Evolutionary conservation across 805 yeast species (phyloP).

Genomic region (Yarrowia osloensis): DNA sequence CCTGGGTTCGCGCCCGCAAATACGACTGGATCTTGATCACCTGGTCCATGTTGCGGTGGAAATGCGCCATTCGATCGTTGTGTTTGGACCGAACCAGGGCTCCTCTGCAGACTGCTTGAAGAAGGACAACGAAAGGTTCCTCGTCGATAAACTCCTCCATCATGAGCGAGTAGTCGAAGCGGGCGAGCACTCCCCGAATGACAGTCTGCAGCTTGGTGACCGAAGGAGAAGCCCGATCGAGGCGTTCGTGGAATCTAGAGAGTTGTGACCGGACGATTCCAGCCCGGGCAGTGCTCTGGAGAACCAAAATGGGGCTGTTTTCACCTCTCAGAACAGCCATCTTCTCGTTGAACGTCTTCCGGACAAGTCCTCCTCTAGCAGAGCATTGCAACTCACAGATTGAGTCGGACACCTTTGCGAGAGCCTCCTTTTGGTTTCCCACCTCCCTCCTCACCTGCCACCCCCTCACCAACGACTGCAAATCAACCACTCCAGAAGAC

Average conservation of each 20-base stretch:
- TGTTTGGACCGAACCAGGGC: slow-evolving; percentile 38
- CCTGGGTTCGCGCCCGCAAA: slow-evolving; percentile 66
- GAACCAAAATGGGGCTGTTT: background rate
- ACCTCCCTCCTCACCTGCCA: slow-evolving; percentile 34
- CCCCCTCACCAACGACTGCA: slow-evolving; percentile 65
- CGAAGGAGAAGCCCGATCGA: slow-evolving; percentile 35
- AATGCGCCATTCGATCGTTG: slow-evolving; percentile 48
- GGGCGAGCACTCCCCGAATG: slow-evolving; percentile 44
- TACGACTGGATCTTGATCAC: slow-evolving; percentile 74
- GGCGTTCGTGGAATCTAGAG: slow-evolving; percentile 33
- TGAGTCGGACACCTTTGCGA: background rate
- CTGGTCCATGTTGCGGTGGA: slow-evolving; percentile 55
- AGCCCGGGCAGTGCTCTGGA: slow-evolving; percentile 18
- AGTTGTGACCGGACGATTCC: slow-evolving; percentile 23
- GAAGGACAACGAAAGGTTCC: slow-evolving; percentile 36
- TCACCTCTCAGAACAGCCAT: background rate
- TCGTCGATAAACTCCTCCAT: slow-evolving; percentile 44
- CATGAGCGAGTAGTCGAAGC: slow-evolving; percentile 42
- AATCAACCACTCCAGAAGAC: slow-evolving; percentile 40
- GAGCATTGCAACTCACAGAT: slow-evolving; percentile 12
- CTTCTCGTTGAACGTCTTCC: background rate
- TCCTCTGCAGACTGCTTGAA: slow-evolving; percentile 45
- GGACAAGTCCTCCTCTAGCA: slow-evolving; percentile 3
- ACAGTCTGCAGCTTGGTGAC: slow-evolving; percentile 43
- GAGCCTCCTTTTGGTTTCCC: background rate